Evolutionary conservation across 768 basidiomycete species (phyloP), one percentile per base, ranked within the genome.

Genomic region (Cystofilobasidium capitatum): DNA sequence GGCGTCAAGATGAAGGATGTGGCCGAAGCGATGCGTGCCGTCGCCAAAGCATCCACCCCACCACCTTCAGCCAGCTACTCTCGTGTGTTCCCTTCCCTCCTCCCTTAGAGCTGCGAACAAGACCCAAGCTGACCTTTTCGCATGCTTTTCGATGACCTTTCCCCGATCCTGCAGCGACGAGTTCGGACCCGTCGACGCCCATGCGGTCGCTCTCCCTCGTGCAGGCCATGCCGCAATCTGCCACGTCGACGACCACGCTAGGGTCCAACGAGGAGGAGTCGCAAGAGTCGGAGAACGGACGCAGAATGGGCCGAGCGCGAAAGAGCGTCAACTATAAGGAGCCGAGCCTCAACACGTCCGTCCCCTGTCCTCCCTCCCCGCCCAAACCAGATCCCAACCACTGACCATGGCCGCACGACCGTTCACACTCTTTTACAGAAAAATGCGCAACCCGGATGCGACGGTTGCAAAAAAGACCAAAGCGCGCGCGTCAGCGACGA

Each of bases 251-350:
- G 5, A 39, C 62, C 22, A 37, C 45, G 49, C 36, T n/a, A n/a
- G n/a, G n/a, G n/a, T n/a, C n/a, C n/a, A n/a, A 40, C 31, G 39
- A 64, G 37, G 63, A 64, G 8, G 63, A 39, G 12, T 57, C 63
- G 24, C 36, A 64, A 29, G 63, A 64, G 17, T 36, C 29, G 26
- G 63, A 64, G 2, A 29, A 29, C 16, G 42, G 61, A 5, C 35
- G 63, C 2, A 33, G 65, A 17, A 17, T 40, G 13, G 65, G 65
- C 3, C 55, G 65, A 29, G 65, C 65, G 24, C 45, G 65, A 6
- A 66, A 66, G 65, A 66, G 65, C 36, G 65, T 66, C 58, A 66
- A 66, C n/a, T 66, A 66, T 45, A 66, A 66, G 58, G 65, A 66
- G 45, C 65, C 65, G 8, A 66, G 65, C 47, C 47, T 66, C 2